Percentiles rank a stretch among this genome's conserved stretches.
Conservation (phyloP, 2,329 filamentous ascomycete species). For the Didymella lethalis region DNA sequence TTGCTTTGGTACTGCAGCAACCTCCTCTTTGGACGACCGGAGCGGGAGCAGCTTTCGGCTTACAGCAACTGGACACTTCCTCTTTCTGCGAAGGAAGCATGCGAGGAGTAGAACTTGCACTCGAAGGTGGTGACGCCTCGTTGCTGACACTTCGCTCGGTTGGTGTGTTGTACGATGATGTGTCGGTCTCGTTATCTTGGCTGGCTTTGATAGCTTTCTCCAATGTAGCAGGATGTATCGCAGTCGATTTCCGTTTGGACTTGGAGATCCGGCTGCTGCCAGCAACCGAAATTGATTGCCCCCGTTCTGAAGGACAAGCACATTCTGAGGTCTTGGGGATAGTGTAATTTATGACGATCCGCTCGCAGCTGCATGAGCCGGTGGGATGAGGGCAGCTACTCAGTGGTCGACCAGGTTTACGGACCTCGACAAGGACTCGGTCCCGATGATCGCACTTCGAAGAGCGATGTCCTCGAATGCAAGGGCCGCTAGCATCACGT, state of each 20-base stretch:
- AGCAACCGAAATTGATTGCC: constrained; percentile 33
- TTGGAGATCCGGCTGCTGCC: constrained; percentile 47
- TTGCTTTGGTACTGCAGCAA: constrained; percentile 43
- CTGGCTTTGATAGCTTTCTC: constrained; percentile 48
- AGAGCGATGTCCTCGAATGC: constrained; percentile 77
- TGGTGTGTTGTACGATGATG: constrained; percentile 44
- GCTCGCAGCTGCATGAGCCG: constrained; percentile 68
- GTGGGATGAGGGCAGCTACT: constrained; percentile 73
- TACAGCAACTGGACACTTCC: constrained; percentile 43
- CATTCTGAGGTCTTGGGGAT: constrained; percentile 54
- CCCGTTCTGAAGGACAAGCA: constrained; percentile 46
- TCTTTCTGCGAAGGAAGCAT: constrained; percentile 39
- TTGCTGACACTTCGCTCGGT: constrained; percentile 47
- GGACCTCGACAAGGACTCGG: constrained; percentile 73
- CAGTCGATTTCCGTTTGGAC: constrained; percentile 40
- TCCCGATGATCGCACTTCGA: constrained; percentile 77
- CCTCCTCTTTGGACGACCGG: constrained; percentile 30
- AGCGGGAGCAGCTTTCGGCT: constrained; percentile 35
- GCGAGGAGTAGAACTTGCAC: constrained; percentile 50
- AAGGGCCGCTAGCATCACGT: constrained; percentile 66
- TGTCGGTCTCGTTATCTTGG: constrained; percentile 43
- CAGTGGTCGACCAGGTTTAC: constrained; percentile 74
- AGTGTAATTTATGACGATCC: constrained; percentile 63
- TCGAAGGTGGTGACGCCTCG: constrained; percentile 45
- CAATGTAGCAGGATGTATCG: constrained; percentile 38